Conservation (phyloP, 2,329 filamentous ascomycete genomes). For the Plenodomus biglobosus region DNA sequence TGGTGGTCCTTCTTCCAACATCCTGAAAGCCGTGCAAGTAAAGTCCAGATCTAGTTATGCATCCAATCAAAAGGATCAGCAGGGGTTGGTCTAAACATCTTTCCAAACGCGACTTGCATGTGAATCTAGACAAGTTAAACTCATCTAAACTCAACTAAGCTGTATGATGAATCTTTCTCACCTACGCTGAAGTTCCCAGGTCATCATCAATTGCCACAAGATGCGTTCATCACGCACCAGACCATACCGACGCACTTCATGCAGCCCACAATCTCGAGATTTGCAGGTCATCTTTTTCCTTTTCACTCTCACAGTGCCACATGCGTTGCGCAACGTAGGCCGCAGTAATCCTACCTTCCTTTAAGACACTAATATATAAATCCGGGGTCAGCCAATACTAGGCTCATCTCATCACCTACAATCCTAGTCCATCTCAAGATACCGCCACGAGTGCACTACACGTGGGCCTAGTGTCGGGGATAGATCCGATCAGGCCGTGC, state of each 20-base stretch:
- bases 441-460: conserved; percentile 21
- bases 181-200: neutral
- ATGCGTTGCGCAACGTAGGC: neutral
- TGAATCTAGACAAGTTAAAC: too few relatives aligned
- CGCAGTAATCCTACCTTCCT: neutral
- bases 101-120: too few relatives aligned
- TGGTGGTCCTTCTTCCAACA: too few relatives aligned
- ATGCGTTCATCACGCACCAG: neutral
- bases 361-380: neutral
- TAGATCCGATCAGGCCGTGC: conserved; percentile 9
- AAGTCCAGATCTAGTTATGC: too few relatives aligned
- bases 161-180: too few relatives aligned
- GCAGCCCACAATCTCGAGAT: neutral
- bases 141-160: too few relatives aligned
- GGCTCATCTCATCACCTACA: neutral
- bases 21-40: too few relatives aligned
- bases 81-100: too few relatives aligned
- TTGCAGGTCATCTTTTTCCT: neutral
- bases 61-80: too few relatives aligned
- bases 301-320: neutral
- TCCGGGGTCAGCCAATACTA: neutral
- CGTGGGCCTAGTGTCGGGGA: conserved; percentile 21
- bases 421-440: neutral
- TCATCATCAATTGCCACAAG: neutral
- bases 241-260: neutral